Base-by-base conservation (phyloP, 495 filamentous ascomycete species). In the Xeromyces bisporus region DNA sequence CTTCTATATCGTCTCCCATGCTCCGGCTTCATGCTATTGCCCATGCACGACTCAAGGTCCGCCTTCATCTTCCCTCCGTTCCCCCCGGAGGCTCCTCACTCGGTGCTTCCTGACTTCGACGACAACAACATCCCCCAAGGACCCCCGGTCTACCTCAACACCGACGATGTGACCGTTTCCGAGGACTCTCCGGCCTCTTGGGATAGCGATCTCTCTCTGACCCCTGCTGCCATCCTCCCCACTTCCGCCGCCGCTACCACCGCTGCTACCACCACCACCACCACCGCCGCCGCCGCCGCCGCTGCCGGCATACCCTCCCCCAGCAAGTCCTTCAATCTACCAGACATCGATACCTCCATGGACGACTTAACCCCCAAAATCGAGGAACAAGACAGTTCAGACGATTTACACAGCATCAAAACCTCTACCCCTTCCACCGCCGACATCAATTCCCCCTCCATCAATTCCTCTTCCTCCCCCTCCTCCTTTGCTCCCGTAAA, bases 381-480 rank as follows among this genome's bases (percentile, higher is more conserved):
- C 29, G 60, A 64, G 33, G 57, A 62, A 43, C 14, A 60, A 35
- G 57, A 60, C n/a, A 58, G 56, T 23, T 39, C 31, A 15, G 51
- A 60, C 17, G 46, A 51, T 17, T 31, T 62, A n/a, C 45, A 49
- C 16, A 44, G 38, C 39, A 51, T 58, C 40, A 59, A 58, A 35
- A 34, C 47, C 3, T 38, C 43, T n/a, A 31, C 38, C 32, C 33
- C 38, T 32, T 21, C 42, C 21, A 34, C 44, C 27, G 8, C 26
- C 41, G 34, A 44, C 27, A 28, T 40, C 38, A 32, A 51, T 53
- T 55, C 41, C 34, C 44, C 37, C 45, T n/a, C n/a, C n/a, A n/a
- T n/a, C n/a, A n/a, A n/a, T n/a, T n/a, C n/a, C n/a, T n/a, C n/a
- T n/a, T n/a, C n/a, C n/a, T n/a, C n/a, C n/a, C n/a, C n/a, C n/a